A percentile compares a stretch with the other conserved stretches of the same genome.
Conservation (phyloP, 75 land plant species). For the Chamaecyparis obtusa region DNA sequence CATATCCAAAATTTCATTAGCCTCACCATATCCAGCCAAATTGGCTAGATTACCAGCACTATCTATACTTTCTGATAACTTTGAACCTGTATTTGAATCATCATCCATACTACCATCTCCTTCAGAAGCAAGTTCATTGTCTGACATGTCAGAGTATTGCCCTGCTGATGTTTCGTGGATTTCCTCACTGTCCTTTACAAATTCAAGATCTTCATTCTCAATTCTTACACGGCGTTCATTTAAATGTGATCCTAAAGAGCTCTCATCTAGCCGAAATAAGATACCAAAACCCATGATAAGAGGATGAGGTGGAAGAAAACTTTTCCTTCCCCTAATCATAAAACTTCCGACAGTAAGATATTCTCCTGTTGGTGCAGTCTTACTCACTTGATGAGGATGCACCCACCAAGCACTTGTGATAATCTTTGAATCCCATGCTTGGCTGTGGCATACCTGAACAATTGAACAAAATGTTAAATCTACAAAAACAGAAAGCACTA, state of each 20-base stretch:
- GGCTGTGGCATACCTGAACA: constrained; percentile 90
- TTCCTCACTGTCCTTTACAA: constrained; percentile 27
- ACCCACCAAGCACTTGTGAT: constrained; percentile 99
- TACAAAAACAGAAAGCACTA: background rate
- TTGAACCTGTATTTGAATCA: constrained; percentile 10
- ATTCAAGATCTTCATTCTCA: constrained; percentile 57
- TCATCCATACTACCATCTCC: constrained; percentile 4
- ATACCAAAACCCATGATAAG: constrained; percentile 99
- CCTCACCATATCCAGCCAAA: background rate
- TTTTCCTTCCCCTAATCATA: constrained; percentile 96
- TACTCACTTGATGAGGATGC: constrained; percentile 95
- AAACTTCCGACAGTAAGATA: constrained; percentile 99
- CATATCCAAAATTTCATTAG: background rate
- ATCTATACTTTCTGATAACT: background rate
- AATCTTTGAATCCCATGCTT: constrained; percentile 99
- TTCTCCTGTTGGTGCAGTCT: constrained; percentile 99
- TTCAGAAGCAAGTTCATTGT: constrained; percentile 15
- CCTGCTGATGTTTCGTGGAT: background rate
- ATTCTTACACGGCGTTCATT: constrained; percentile 90
- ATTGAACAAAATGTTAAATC: constrained; percentile 1
- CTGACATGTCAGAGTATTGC: background rate
- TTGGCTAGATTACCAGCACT: background rate
- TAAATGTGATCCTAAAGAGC: constrained; percentile 83
- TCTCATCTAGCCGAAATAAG: constrained; percentile 92
- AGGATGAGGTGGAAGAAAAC: constrained; percentile 93